Evolutionary conservation across 176 grass and related monocot species (phyloP).

Genomic region (Poa pratensis): DNA sequence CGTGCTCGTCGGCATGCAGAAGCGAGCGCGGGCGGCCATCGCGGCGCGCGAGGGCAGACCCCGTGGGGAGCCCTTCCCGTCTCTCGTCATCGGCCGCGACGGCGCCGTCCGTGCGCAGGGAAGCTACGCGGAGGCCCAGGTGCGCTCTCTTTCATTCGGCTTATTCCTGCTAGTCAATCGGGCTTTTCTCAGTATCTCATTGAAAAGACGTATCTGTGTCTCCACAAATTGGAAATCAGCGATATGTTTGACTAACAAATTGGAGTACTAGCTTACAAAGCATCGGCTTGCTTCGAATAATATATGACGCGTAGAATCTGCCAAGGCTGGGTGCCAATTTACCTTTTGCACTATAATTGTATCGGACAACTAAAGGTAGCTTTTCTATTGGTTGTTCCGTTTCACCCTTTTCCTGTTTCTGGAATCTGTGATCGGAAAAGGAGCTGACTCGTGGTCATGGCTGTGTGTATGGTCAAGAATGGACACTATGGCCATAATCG

Average conservation of each 20-base stretch:
- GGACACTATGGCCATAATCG: conserved; percentile 5
- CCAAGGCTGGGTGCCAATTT: conserved; percentile 32
- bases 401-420: background rate
- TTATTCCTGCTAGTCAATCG: background rate
- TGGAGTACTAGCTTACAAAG: background rate
- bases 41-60: conserved; percentile 63
- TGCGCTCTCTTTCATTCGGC: conserved; percentile 36
- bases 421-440: conserved; percentile 19
- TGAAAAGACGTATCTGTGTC: conserved; percentile 31
- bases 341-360: conserved; percentile 30
- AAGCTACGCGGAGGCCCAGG: conserved; percentile 91
- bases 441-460: conserved; percentile 31
- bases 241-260: background rate
- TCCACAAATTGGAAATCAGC: conserved; percentile 30
- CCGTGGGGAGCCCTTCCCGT: conserved; percentile 72
- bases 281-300: background rate
- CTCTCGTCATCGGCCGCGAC: conserved; percentile 71
- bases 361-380: conserved; percentile 36
- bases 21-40: conserved; percentile 71
- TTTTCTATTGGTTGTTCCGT: conserved; percentile 41
- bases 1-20: conserved; percentile 87
- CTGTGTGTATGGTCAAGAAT: conserved; percentile 52
- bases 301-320: conserved; percentile 48
- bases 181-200: conserved; percentile 25
- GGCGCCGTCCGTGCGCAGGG: conserved; percentile 71